Evolutionary conservation across 306 rosid genomes (phyloP).

Genomic region (Amphicarpaea edgeworthii): DNA sequence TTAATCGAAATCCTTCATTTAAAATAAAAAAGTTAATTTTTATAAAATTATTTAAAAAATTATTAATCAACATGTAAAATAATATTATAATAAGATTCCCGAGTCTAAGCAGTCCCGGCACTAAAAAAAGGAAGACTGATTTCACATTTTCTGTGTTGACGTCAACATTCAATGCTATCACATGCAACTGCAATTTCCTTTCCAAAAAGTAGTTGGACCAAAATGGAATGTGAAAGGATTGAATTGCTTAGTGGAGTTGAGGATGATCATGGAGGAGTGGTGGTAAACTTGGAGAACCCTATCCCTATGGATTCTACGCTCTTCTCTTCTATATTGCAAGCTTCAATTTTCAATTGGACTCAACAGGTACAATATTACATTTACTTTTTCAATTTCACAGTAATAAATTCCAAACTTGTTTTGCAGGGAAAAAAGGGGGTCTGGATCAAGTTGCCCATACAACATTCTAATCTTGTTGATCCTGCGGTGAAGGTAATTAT

Average conservation of each 20-base stretch:
- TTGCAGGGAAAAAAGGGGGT: slow-evolving; percentile 77
- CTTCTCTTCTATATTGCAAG: slow-evolving; percentile 56
- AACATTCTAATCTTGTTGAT: slow-evolving; percentile 68
- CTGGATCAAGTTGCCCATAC: slow-evolving; percentile 79
- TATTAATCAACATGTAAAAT: too few relatives aligned
- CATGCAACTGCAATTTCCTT: too few relatives aligned
- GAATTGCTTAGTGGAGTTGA: slow-evolving; percentile 54
- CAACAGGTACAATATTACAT: slow-evolving; percentile 49
- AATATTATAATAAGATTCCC: too few relatives aligned
- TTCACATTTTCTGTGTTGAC: too few relatives aligned
- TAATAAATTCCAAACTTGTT: not conserved
- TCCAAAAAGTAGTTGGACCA: too few relatives aligned
- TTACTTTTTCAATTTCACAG: not conserved
- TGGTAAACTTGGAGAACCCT: slow-evolving; percentile 57
- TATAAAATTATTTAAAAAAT: too few relatives aligned
- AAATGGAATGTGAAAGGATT: slow-evolving; percentile 42
- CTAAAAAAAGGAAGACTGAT: too few relatives aligned
- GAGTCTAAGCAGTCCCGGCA: too few relatives aligned
- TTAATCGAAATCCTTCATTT: too few relatives aligned
- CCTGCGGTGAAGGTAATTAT: slow-evolving; percentile 66
- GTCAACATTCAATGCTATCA: too few relatives aligned
- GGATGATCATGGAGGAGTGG: slow-evolving; percentile 72
- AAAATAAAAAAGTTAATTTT: too few relatives aligned
- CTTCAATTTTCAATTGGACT: slow-evolving; percentile 66
- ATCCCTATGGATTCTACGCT: slow-evolving; percentile 55